phyloP scores from a whole-genome alignment of 768 basidiomycete species.

The Agaricus blazei region DNA sequence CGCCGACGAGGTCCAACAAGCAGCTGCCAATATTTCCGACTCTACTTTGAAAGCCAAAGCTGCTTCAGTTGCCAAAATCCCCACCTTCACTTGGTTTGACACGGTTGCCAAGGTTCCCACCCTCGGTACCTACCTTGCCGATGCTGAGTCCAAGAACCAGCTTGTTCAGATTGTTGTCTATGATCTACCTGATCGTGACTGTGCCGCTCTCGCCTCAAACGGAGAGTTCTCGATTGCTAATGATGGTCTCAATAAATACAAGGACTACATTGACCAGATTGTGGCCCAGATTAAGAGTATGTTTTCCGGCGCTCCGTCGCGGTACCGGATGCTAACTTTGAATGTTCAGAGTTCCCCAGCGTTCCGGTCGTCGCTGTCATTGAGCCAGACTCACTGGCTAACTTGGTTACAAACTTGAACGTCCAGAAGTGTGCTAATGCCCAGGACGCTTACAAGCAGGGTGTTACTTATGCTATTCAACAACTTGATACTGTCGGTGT shows the following conservation, averaged over 20 bases:
- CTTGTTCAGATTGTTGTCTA: conserved; percentile 50
- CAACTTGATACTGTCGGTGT: conserved; percentile 51
- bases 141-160: conserved; percentile 44
- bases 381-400: conserved; percentile 65
- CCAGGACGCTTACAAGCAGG: conserved; percentile 45
- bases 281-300: conserved; percentile 50
- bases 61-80: conserved; percentile 47
- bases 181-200: conserved; percentile 64
- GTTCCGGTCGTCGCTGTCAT: conserved; percentile 62
- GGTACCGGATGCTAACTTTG: neutral
- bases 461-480: conserved; percentile 52
- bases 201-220: conserved; percentile 59
- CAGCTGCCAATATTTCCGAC: conserved; percentile 44
- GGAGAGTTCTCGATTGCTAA: conserved; percentile 60
- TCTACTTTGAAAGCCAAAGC: conserved; percentile 47
- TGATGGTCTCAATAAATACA: conserved; percentile 50
- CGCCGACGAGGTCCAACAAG: conserved; percentile 46
- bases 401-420: conserved; percentile 63
- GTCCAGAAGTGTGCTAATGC: conserved; percentile 52
- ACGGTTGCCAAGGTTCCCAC: conserved; percentile 47
- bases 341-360: conserved; percentile 42
- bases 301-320: conserved; percentile 11
- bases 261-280: conserved; percentile 57
- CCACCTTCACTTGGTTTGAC: conserved; percentile 63
- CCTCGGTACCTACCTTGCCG: conserved; percentile 53